These are phyloP conservation scores for Apiotrichum gracile DNA, from an alignment of 1,284 basidiomycete species.

Conservation along the genomic window DNA sequence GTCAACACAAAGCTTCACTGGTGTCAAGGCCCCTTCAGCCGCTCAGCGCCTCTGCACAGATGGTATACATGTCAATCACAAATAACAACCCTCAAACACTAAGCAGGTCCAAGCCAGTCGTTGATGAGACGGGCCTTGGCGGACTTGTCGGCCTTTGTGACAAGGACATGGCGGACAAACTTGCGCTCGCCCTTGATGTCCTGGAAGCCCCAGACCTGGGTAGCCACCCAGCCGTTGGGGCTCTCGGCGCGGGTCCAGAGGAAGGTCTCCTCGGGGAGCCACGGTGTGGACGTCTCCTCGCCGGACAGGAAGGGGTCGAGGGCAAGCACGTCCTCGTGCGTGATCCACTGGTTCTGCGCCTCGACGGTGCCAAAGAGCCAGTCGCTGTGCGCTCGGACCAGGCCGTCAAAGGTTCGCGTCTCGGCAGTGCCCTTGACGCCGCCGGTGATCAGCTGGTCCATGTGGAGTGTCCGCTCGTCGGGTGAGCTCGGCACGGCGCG, in stretches of 20 bases:
- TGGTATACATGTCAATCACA: no score
- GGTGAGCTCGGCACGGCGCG: not conserved
- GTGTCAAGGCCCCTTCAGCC: no score
- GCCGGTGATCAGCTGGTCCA: not conserved
- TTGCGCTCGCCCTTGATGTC: not conserved
- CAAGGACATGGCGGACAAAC: slow-evolving; percentile 1
- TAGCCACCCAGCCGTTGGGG: not conserved
- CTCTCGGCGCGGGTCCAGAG: not conserved
- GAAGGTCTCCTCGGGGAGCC: not conserved
- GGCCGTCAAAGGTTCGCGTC: slow-evolving; percentile 2
- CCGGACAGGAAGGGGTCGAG: slow-evolving; percentile 5
- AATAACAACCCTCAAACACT: not conserved
- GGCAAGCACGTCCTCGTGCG: not conserved
- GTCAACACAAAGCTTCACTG: no score
- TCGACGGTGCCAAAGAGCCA: slow-evolving; percentile 3
- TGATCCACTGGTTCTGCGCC: not conserved
- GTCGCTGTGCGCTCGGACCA: not conserved
- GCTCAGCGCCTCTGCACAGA: no score
- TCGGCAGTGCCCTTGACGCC: slow-evolving; percentile 4
- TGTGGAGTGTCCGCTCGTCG: not conserved
- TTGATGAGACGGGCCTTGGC: not conserved
- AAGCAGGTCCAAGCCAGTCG: not conserved
- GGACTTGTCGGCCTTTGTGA: not conserved
- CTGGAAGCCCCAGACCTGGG: slow-evolving; percentile 9
- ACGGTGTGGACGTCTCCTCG: not conserved